A percentile compares a stretch with the other conserved stretches of the same genome.
Conservation (phyloP, 2,329 filamentous ascomycete genomes). For the Raffaelea deltoideospora region DNA sequence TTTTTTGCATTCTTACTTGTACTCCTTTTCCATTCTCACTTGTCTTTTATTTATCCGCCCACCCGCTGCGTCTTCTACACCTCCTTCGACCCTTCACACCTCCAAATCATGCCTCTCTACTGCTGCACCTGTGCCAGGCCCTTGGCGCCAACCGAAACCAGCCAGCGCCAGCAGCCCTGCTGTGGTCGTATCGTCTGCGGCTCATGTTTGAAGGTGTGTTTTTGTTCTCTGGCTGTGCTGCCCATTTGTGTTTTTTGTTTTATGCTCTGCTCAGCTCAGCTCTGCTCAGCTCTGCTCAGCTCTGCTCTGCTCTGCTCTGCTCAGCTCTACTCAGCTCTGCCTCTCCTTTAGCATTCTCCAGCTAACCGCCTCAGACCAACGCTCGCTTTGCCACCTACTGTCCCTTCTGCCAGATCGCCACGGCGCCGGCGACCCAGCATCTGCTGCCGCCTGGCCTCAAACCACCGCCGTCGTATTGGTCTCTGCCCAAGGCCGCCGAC, state of each 20-base stretch:
- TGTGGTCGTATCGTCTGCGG: slow-evolving; percentile 59
- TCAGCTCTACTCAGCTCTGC: too few species aligned
- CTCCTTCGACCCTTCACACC: background rate
- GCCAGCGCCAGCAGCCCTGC: slow-evolving; percentile 49
- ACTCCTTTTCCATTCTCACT: too few species aligned
- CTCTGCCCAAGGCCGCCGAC: slow-evolving; percentile 3
- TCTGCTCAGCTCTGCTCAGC: too few species aligned
- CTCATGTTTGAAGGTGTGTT: slow-evolving; percentile 45
- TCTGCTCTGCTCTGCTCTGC: too few species aligned
- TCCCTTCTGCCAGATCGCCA: slow-evolving; percentile 65
- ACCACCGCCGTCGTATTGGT: slow-evolving; percentile 52
- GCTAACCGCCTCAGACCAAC: slow-evolving; percentile 46
- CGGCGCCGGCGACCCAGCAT: slow-evolving; percentile 7
- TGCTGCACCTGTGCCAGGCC: slow-evolving; percentile 59
- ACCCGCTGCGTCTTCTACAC: background rate
- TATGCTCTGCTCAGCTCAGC: too few species aligned
- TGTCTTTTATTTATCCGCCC: too few species aligned
- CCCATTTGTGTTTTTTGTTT: too few species aligned
- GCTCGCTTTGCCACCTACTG: slow-evolving; percentile 50
- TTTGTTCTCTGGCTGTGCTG: too few species aligned
- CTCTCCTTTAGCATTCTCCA: too few species aligned
- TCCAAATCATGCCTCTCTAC: slow-evolving; percentile 1
- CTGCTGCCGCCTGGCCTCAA: slow-evolving; percentile 46
- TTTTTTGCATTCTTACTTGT: too few species aligned
- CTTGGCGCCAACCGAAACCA: slow-evolving; percentile 29